phyloP scores from a whole-genome alignment of 441 rosid genomes.

The Pelargonium myrrhifolium region DNA sequence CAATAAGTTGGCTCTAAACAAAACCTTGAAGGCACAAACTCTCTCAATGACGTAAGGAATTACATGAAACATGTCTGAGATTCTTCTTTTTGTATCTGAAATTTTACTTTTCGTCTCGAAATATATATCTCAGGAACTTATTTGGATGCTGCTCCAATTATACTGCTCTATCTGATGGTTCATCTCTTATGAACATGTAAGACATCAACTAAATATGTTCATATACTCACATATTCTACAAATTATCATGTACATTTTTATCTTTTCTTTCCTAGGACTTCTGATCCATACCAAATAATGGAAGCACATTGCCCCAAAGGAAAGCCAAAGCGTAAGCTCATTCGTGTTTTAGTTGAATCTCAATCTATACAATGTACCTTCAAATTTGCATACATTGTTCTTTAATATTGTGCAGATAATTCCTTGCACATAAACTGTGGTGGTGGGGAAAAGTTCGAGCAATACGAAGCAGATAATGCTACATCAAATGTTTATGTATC shows the following conservation, averaged over 20 bases:
- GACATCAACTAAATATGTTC: not conserved
- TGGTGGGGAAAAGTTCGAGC: not conserved
- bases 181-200: constrained; percentile 2
- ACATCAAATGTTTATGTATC: not conserved
- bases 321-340: not conserved
- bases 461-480: constrained; percentile 1
- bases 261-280: not conserved
- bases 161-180: not conserved
- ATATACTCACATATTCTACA: not conserved
- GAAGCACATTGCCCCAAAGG: not conserved
- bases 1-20: constrained; percentile 2
- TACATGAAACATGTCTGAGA: not conserved
- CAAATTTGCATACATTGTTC: no score
- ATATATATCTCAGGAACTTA: not conserved
- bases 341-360: not conserved
- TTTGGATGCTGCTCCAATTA: not conserved
- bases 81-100: not conserved
- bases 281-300: not conserved
- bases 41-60: not conserved
- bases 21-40: not conserved
- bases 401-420: not conserved
- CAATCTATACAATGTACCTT: not conserved
- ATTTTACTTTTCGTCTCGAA: not conserved
- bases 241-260: not conserved
- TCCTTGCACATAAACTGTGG: not conserved